A percentile compares a stretch with the other conserved stretches of the same genome.
These are phyloP conservation scores for Piper longum DNA, from an alignment of 164 flowering plant genomes.

Conservation along the genomic window DNA sequence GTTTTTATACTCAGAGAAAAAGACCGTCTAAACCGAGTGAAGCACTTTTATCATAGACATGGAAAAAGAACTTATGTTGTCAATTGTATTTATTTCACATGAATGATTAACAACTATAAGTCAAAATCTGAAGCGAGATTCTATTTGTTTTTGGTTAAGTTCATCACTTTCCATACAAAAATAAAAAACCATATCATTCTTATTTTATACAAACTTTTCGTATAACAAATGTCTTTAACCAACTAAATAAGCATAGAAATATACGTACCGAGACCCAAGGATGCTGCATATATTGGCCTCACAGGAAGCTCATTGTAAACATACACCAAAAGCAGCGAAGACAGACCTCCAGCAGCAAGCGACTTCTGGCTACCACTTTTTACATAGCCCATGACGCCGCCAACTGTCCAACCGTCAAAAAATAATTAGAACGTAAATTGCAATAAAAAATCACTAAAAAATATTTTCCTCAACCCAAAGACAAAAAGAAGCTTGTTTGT, in stretches of 20 bases:
- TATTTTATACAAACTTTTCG: not conserved
- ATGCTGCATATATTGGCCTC: constrained; percentile 61
- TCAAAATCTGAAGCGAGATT: no score
- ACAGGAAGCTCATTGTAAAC: constrained; percentile 68
- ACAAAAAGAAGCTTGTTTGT: not conserved
- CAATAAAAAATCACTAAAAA: not conserved
- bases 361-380: constrained; percentile 92
- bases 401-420: constrained; percentile 29
- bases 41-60: no score
- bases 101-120: no score
- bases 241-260: no score
- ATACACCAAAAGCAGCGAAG: constrained; percentile 41
- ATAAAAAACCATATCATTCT: not conserved
- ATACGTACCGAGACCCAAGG: constrained; percentile 60
- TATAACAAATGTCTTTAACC: no score
- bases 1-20: no score
- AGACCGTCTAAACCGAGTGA: no score
- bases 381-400: constrained; percentile 83
- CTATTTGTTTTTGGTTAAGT: not conserved
- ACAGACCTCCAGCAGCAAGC: constrained; percentile 61
- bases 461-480: no score
- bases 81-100: no score
- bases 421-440: not conserved
- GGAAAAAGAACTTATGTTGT: no score
- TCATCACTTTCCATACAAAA: not conserved